Base-by-base conservation (phyloP, 495 filamentous ascomycete genomes). In the Staphylotrichum longicolle region DNA sequence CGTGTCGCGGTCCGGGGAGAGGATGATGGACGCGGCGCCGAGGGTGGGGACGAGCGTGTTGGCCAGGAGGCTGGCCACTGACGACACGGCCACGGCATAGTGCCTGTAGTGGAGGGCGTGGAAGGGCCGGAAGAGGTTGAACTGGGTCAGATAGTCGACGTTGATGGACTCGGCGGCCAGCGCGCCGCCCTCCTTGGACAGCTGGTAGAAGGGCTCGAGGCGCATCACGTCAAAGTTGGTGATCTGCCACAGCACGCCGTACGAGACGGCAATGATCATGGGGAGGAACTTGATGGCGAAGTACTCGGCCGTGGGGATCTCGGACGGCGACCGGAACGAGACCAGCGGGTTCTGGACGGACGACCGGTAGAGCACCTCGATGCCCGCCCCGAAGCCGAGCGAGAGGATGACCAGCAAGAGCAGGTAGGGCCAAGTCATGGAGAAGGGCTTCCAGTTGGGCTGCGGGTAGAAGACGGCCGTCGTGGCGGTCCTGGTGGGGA, bases 211-310 rank as follows among this genome's bases (percentile, higher is more conserved):
- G 1, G 88, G 83, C 67, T 92, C 89, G 7, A 90, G 71, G 6
- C 89, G 85, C 72, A 85, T 87, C 11, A 91, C 83, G 61, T 91
- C 88, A 54, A 88, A 87, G 73, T 90, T 88, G 49, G 85, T 83
- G 48, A 87, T 78, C 69, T 90, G 87, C 87, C 88, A 91, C 15
- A 91, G 58, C 12, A 91, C 83, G 68, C 89, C 89, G 66, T 86
- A 92, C 0, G 81, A 75, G 42, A 91, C 88, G 50, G 85, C 82
- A 30, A 89, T 72, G 5, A 90, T 66, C 0, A 85, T 88, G 0
- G 88, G 88, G 27, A 89, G 74, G 66, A 91, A 91, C 66, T 89
- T 90, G 79, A 89, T 85, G 46, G 80, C 74, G 64, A 90, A 88
- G 68, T 88, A 91, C 11, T 79, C 63, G 35, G 71, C 65, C 3